Base-by-base conservation (phyloP, 768 basidiomycete genomes). In the Coprinellus micaceus region DNA sequence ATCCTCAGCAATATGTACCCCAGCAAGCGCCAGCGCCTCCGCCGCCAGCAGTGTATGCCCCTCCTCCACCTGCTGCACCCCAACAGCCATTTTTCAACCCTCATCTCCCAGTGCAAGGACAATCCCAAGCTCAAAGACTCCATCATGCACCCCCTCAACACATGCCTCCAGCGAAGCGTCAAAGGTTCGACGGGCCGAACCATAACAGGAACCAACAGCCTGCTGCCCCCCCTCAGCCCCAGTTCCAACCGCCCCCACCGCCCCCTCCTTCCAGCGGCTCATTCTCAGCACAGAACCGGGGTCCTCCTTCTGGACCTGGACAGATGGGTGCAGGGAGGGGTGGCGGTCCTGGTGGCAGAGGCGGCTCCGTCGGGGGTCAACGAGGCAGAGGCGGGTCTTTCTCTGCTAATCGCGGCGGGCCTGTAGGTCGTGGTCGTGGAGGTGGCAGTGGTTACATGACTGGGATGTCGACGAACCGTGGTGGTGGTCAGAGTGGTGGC, bases 111-210 rank as follows among this genome's bases (percentile, higher is more conserved):
- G 77, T 72, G 21, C 77, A 77, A 22, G 75, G 67, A 49, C 75
- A 71, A 7, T 74, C 74, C 25, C 73, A 77, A n/a, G 74, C 69
- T 56, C 74, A 69, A 3, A 74, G 74, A 30, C 59, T 77, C 51
- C 74, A 86, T 60, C 88, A 91, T 60, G 74, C 82, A 0, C 82
- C 87, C 10, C 86, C 87, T 33, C 89, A 89, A 63, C 88, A 91
- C 65, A 76, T 86, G n/a, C 94, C 94, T 9, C 94, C 94, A 2
- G 93, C 93, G 1, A 97, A 97, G 69, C 78, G 94, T 52, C 92
- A 87, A 62, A 82, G 93, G 41, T 94, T 94, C 65, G 94, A 96
- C 67, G 86, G 85, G 4, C 89, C 89, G 1, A 81, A 74, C 59
- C 74, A 78, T 43, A 77, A 74, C 61, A 76, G 79, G 49, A 76